These are phyloP conservation scores for Nakazawaea ernobii DNA, from an alignment of 805 yeast genomes.

Conservation along the genomic window DNA sequence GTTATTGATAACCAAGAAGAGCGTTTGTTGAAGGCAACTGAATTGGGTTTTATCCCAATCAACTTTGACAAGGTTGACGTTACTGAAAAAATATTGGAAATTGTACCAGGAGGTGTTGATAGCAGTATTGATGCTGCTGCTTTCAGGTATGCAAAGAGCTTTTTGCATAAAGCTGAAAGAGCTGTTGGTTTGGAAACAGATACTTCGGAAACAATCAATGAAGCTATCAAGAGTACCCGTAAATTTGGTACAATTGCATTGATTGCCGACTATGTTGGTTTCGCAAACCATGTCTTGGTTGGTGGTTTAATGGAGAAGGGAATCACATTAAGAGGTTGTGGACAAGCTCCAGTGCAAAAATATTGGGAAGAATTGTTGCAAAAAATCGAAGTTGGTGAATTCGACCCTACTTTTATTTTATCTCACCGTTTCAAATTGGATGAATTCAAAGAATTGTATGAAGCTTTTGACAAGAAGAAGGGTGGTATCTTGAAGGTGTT, in stretches of 20 bases:
- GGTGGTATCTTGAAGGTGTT: slow-evolving; percentile 13
- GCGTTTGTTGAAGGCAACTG: neutral
- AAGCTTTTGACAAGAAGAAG: slow-evolving; percentile 15
- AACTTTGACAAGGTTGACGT: neutral
- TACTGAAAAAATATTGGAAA: neutral
- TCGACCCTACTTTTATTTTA: slow-evolving; percentile 11
- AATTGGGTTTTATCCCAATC: neutral
- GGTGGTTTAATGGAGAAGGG: neutral
- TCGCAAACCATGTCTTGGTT: neutral
- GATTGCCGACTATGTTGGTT: neutral
- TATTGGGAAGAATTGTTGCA: slow-evolving; percentile 11
- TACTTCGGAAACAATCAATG: neutral
- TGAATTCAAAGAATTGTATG: slow-evolving; percentile 13
- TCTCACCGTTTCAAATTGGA: slow-evolving; percentile 14
- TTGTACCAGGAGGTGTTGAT: neutral
- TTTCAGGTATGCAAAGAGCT: neutral
- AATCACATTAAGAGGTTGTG: slow-evolving; percentile 12
- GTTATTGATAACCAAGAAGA: neutral
- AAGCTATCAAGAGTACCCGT: neutral
- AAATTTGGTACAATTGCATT: neutral
- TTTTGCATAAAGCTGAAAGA: neutral
- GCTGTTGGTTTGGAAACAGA: neutral
- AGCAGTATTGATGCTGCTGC: neutral
- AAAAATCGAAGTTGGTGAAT: slow-evolving; percentile 12
- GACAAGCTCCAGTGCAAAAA: slow-evolving; percentile 14